phyloP scores from a whole-genome alignment of 805 yeast species.

The Suhomyces pyralidae region DNA sequence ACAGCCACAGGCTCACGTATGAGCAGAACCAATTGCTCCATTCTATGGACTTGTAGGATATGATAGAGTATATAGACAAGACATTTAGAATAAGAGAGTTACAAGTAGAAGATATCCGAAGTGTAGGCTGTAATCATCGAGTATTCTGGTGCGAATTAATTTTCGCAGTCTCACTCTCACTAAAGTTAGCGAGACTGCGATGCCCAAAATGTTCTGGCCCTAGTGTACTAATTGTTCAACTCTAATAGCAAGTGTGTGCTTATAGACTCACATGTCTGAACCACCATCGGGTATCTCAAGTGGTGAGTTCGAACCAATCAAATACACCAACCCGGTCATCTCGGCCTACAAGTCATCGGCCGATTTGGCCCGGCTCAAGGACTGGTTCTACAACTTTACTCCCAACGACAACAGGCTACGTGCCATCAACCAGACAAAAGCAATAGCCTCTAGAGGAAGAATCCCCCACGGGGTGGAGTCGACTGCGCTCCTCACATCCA shows the following conservation, averaged over 20 bases:
- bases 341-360: constrained; percentile 17
- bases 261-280: not conserved
- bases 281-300: not conserved
- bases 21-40: constrained; percentile 52
- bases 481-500: constrained; percentile 57
- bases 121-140: too few species aligned
- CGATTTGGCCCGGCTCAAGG: constrained; percentile 47
- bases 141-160: not conserved
- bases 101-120: too few species aligned
- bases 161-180: not conserved
- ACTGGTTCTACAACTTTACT: constrained; percentile 50
- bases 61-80: not conserved
- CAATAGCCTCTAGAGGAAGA: constrained; percentile 57
- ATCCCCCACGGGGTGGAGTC: constrained; percentile 72
- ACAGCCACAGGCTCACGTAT: constrained; percentile 35
- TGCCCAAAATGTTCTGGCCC: not conserved
- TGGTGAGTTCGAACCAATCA: not conserved
- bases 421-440: constrained; percentile 53
- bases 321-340: constrained; percentile 21
- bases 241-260: too few species aligned
- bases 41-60: constrained; percentile 33
- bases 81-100: too few species aligned
- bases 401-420: constrained; percentile 30
- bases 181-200: not conserved
- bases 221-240: too few species aligned